Evolutionary conservation across 768 basidiomycete species (phyloP), one percentile per base, ranked within the genome.

Genomic region (Hortiboletus campestris): DNA sequence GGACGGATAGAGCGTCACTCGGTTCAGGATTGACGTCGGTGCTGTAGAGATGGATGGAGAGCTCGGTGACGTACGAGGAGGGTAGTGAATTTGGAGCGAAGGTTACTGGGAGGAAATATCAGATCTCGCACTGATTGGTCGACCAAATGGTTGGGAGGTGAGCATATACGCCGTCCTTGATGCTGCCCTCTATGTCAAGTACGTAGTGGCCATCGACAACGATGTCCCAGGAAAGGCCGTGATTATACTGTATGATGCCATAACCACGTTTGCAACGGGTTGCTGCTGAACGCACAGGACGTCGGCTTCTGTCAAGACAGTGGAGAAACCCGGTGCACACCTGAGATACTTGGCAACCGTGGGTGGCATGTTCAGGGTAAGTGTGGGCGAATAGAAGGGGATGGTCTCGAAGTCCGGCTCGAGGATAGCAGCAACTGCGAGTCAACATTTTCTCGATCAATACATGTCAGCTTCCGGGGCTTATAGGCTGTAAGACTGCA

Each of bases 91-190:
- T 32, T 1, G 60, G 59, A 1, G 48, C 28, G n/a, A 61, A 39
- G 10, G 51, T 59, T 8, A 35, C 19, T 14, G 62, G 57, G 38
- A 59, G 53, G 51, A 55, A 63, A 14, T 55, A 59, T 12, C 52
- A 63, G 16, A 11, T 31, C 14, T 58, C 55, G 45, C 60, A 56
- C 13, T 61, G 22, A 35, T 46, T 60, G 20, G 46, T 40, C 16
- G 51, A 45, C 55, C 50, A 63, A 31, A 63, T 42, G 7, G 56
- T 58, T 3, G 61, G 61, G 6, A 60, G 45, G 9, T 40, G 59
- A 6, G 49, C 53, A 35, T 53, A 57, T 9, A 45, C 46, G 14
- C 60, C 54, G 19, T 61, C 55, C 32, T 32, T 42, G 49, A 61
- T 57, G 43, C 60, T 61, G 3, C 17, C 44, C 46, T 36, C 35